Conservation (phyloP, 345 rosid species). For the Abelmoschus esculentus region DNA sequence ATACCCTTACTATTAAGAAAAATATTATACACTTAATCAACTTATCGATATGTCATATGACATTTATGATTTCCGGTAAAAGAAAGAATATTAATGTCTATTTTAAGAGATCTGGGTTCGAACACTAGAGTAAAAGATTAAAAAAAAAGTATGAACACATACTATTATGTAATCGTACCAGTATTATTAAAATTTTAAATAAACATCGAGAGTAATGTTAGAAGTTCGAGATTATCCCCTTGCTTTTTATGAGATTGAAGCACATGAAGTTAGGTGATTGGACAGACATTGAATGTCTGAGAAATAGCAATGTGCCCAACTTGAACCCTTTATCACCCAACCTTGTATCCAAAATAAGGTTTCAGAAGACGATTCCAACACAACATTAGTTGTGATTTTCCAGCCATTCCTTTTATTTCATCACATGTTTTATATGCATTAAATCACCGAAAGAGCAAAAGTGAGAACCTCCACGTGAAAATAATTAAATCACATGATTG, state of each 20-base stretch:
- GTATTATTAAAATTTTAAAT: no score
- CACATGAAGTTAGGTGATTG: background rate
- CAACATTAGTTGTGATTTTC: conserved; percentile 1
- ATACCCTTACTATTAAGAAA: no score
- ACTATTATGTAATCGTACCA: no score
- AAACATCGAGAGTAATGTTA: no score
- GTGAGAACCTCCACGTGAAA: conserved; percentile 22
- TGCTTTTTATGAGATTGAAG: background rate
- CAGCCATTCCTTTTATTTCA: conserved; percentile 23
- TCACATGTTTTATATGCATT: conserved; percentile 32
- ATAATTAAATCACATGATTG: conserved; percentile 33
- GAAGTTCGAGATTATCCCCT: no score
- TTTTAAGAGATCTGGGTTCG: no score
- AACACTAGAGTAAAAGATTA: no score
- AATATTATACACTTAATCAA: background rate
- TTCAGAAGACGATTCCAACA: conserved; percentile 1
- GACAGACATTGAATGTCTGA: background rate
- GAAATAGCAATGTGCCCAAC: conserved; percentile 19
- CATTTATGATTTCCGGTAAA: no score
- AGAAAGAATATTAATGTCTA: no score
- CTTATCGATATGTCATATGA: background rate
- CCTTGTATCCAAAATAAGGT: conserved; percentile 12
- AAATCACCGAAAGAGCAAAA: background rate
- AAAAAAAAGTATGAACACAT: no score
- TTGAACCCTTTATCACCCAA: conserved; percentile 11